Conservation (phyloP, 2,329 filamentous ascomycete genomes). For the Paecilomyces sp. region DNA sequence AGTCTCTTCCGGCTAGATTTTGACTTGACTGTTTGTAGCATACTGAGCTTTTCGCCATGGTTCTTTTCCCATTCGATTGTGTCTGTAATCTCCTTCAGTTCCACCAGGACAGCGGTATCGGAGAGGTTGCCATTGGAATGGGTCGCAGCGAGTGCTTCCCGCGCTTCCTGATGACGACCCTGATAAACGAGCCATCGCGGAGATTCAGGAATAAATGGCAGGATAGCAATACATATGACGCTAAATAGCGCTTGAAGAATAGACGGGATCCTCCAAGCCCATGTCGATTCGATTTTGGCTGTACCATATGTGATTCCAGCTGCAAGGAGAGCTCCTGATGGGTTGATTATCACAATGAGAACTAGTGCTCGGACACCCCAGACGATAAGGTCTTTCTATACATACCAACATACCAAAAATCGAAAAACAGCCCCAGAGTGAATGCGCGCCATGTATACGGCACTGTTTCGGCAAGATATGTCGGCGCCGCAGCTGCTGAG, state of each 20-base stretch:
- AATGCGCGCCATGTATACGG: conserved; percentile 39
- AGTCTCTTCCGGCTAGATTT: conserved; percentile 30
- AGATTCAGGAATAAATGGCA: conserved; percentile 42
- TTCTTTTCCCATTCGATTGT: conserved; percentile 41
- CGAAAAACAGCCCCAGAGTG: conserved; percentile 35
- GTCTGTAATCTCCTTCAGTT: conserved; percentile 43
- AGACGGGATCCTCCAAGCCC: conserved; percentile 42
- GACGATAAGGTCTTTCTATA: background rate
- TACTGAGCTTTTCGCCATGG: conserved; percentile 27
- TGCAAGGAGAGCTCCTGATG: conserved; percentile 36
- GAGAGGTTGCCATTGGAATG: conserved; percentile 38
- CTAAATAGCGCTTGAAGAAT: conserved; percentile 35
- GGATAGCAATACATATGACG: conserved; percentile 33
- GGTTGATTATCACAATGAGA: background rate
- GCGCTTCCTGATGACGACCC: conserved; percentile 36
- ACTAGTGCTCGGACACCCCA: background rate
- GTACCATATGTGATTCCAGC: conserved; percentile 43
- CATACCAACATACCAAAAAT: conserved; percentile 21
- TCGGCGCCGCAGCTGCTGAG: conserved; percentile 37
- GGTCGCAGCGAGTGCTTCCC: conserved; percentile 34
- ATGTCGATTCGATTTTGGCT: conserved; percentile 35
- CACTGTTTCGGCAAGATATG: conserved; percentile 46
- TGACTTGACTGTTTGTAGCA: conserved; percentile 30
- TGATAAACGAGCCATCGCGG: conserved; percentile 42
- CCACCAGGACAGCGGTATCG: conserved; percentile 31